Evolutionary conservation across 345 rosid genomes (phyloP).

Genomic region (Syzygium grande): DNA sequence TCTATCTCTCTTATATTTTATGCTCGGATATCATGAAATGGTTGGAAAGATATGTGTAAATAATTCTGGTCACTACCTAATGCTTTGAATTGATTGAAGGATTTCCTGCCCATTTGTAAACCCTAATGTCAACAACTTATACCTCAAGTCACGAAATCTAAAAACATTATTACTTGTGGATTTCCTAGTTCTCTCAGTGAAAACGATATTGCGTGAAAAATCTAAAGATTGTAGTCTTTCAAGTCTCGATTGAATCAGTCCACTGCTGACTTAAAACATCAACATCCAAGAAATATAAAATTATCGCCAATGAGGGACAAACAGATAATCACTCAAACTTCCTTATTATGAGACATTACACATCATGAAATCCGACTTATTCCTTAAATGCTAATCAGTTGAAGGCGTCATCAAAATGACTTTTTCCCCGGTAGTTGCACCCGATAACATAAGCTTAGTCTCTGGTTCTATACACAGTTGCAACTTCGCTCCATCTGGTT

Average conservation of each 20-base stretch:
- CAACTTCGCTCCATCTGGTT: not conserved
- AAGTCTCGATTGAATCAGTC: not conserved
- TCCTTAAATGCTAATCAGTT: not conserved
- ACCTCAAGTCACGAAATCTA: not conserved
- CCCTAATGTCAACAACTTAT: rapidly evolving
- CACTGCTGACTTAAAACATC: not conserved
- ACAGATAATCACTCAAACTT: rapidly evolving
- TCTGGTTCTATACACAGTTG: not conserved
- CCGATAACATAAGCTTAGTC: not conserved
- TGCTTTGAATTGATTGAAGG: not conserved
- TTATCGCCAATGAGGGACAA: not conserved
- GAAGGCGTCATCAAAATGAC: not conserved
- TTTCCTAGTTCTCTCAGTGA: not conserved
- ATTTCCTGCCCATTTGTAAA: not conserved
- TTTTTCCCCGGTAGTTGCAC: not conserved
- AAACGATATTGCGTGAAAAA: not conserved
- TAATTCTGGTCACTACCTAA: not conserved
- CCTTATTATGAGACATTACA: rapidly evolving
- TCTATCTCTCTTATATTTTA: rapidly evolving
- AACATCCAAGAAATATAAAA: not conserved
- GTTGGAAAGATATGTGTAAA: not conserved
- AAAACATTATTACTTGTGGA: not conserved
- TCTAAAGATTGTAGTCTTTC: rapidly evolving
- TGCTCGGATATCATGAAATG: not conserved
- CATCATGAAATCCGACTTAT: not conserved